Conservation (phyloP, 805 yeast species). For the Maudiozyma turicensis region DNA sequence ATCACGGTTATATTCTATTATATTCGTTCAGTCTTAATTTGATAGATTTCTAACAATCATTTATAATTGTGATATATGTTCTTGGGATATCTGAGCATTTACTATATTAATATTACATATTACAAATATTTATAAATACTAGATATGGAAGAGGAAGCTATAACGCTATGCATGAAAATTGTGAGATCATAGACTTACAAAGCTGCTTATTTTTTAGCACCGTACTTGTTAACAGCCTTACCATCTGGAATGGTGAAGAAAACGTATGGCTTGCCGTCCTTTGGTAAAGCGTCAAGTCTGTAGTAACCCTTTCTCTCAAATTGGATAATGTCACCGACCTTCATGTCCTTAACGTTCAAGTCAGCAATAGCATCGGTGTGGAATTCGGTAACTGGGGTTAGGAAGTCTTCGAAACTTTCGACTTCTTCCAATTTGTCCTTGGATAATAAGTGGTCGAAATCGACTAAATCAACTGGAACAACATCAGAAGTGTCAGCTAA, state of each 20-base stretch:
- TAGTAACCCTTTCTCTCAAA: constrained; percentile 96
- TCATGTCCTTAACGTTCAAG: constrained; percentile 61
- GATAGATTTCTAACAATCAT: too few species aligned
- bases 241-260: constrained; percentile 96
- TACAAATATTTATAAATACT: too few species aligned
- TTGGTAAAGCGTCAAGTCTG: constrained; percentile 56
- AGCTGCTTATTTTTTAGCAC: constrained; percentile 45
- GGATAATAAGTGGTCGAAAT: constrained; percentile 89
- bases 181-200: not conserved
- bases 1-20: too few species aligned
- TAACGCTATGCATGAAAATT: not conserved
- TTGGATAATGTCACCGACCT: constrained; percentile 82
- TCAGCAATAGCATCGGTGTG: constrained; percentile 72
- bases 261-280: constrained; percentile 54
- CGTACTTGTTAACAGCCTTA: constrained; percentile 67
- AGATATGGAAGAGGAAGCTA: too few species aligned
- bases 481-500: constrained; percentile 71
- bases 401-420: constrained; percentile 84
- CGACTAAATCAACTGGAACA: constrained; percentile 68
- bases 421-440: constrained; percentile 90
- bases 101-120: too few species aligned
- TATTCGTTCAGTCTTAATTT: too few species aligned
- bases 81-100: too few species aligned
- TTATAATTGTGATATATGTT: too few species aligned
- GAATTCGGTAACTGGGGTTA: constrained; percentile 83